A percentile compares a stretch with the other conserved stretches of the same genome.
Evolutionary conservation across 257 asterid genomes (phyloP).

Genomic region (Solanum chaucha): DNA sequence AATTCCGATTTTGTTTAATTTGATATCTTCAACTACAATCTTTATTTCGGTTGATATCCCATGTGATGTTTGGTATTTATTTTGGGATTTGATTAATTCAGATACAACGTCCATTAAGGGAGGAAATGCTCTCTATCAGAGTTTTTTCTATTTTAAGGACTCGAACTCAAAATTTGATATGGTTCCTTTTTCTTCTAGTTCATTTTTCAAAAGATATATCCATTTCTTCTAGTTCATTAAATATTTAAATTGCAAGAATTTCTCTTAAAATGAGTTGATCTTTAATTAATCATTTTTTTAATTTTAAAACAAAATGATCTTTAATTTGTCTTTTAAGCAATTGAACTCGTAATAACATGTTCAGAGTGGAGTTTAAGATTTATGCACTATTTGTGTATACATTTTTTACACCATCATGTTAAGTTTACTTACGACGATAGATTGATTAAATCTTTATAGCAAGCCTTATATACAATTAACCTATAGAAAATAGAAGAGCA

Average conservation of each 20-base stretch:
- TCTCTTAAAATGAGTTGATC: background rate
- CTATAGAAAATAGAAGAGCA: background rate
- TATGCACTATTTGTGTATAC: background rate
- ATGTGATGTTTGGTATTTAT: too few relatives aligned
- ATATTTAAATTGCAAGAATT: background rate
- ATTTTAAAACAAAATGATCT: background rate
- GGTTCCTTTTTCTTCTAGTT: background rate
- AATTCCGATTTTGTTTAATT: background rate
- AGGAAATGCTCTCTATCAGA: background rate
- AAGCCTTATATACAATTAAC: background rate
- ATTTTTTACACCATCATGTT: background rate
- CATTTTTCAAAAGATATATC: background rate
- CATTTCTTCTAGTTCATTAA: background rate
- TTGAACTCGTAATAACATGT: background rate
- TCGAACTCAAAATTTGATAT: background rate
- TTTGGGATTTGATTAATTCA: background rate
- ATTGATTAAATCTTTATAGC: background rate
- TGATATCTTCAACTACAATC: too few relatives aligned
- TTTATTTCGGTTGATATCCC: too few relatives aligned
- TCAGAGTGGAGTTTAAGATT: background rate
- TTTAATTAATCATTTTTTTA: background rate
- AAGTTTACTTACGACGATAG: background rate
- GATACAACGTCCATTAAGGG: background rate
- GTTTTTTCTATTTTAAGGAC: background rate
- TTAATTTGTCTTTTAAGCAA: background rate